Conservation (phyloP, 208 protist species). For the Dictyostelium gargantuum region DNA sequence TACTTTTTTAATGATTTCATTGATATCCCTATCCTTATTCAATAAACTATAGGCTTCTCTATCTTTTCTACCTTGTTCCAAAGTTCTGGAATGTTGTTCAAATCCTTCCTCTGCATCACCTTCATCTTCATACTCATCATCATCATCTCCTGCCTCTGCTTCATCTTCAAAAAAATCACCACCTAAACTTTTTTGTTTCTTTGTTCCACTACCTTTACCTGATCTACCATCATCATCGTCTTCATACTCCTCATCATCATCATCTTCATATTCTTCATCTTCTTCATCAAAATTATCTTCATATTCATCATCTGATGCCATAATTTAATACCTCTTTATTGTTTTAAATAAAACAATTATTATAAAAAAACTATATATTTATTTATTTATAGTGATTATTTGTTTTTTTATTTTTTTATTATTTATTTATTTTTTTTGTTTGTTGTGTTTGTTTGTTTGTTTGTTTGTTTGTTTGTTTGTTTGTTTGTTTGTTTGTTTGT, state of each 20-base stretch:
- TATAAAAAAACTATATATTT: too few relatives aligned
- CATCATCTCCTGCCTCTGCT: neutral
- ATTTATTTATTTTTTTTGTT: neutral
- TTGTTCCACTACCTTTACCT: neutral
- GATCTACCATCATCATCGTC: too few relatives aligned
- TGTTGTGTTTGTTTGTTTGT: too few relatives aligned
- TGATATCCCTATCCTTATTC: neutral
- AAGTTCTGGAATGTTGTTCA: neutral
- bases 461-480: too few relatives aligned
- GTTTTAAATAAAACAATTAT: too few relatives aligned
- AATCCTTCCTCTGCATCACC: constrained; percentile 6
- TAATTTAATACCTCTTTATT: neutral
- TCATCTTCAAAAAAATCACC: neutral
- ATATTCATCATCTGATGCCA: constrained; percentile 39
- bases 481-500: neutral
- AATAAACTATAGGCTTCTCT: neutral
- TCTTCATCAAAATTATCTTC: neutral
- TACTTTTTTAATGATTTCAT: neutral
- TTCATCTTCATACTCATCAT: neutral
- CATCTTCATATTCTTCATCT: constrained; percentile 14
- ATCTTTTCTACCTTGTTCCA: neutral
- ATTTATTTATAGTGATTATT: neutral
- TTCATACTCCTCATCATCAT: constrained; percentile 16
- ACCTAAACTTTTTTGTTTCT: neutral
- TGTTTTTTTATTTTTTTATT: neutral